Percentiles rank a stretch among this genome's conserved stretches.
Conservation (phyloP, 352 stramenopile species). For the Phytophthora citricola region DNA sequence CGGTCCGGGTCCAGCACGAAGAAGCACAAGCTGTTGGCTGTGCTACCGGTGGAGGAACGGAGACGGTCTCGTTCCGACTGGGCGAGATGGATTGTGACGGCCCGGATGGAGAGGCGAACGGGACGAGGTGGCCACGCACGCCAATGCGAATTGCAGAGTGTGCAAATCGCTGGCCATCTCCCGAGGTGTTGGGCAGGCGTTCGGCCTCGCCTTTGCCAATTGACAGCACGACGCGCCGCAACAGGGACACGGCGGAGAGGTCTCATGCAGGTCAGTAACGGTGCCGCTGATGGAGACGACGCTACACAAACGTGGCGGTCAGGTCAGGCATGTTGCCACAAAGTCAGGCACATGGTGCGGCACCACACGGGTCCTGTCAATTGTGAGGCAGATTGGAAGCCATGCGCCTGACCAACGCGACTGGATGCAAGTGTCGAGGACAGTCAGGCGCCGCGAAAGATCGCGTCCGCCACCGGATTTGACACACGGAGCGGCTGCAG, state of each 20-base stretch:
- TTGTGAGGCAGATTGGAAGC: constrained; percentile 6
- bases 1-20: constrained; percentile 29
- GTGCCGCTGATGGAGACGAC: constrained; percentile 10
- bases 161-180: constrained; percentile 22
- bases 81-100: constrained; percentile 29
- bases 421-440: neutral
- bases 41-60: constrained; percentile 27
- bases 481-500: no score
- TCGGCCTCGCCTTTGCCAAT: constrained; percentile 9
- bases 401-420: constrained; percentile 10
- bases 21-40: constrained; percentile 20
- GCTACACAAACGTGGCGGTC: neutral
- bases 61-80: constrained; percentile 20
- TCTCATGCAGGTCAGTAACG: constrained; percentile 11
- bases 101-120: neutral
- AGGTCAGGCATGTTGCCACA: constrained; percentile 5
- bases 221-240: neutral
- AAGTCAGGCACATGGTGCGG: constrained; percentile 1
- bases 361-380: constrained; percentile 11
- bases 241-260: constrained; percentile 19
- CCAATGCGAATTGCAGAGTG: constrained; percentile 23
- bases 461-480: neutral
- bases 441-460: constrained; percentile 7
- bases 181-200: neutral
- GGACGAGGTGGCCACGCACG: constrained; percentile 5